Evolutionary conservation across 345 rosid genomes (phyloP).

Genomic region (Hirschfeldia incana): DNA sequence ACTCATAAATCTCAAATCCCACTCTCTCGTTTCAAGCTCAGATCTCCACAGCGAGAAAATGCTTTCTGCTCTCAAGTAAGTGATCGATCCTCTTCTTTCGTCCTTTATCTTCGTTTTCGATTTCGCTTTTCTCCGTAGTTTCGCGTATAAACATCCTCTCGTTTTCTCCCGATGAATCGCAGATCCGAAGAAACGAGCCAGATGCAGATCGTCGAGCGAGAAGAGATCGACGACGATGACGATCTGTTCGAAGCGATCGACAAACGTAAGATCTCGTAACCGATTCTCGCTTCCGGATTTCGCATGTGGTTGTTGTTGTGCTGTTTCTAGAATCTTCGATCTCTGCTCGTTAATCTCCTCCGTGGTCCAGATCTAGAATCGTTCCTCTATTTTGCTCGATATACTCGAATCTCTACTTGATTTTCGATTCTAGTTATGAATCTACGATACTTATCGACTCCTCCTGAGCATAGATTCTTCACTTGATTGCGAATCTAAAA

Average conservation of each 20-base stretch:
- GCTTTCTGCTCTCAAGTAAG: conserved; percentile 79
- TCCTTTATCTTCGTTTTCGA: background rate
- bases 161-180: conserved; percentile 17
- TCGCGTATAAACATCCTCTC: background rate
- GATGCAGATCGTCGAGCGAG: conserved; percentile 72
- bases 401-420: background rate
- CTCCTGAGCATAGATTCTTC: background rate
- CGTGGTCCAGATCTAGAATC: background rate
- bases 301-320: background rate
- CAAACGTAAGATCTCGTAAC: conserved; percentile 47
- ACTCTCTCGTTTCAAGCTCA: background rate
- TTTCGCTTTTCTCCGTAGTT: background rate
- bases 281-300: background rate
- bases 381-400: background rate
- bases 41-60: conserved; percentile 41
- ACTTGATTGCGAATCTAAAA: conserved; percentile 7
- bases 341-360: background rate
- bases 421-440: background rate
- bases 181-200: conserved; percentile 68
- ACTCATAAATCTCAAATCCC: conserved; percentile 10
- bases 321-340: background rate
- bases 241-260: conserved; percentile 78
- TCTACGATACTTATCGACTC: background rate
- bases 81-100: background rate
- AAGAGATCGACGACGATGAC: conserved; percentile 67